A percentile compares a stretch with the other conserved stretches of the same genome.
These are phyloP conservation scores for Perkinsela sp. DNA, from an alignment of 208 protist species.

Conservation along the genomic window DNA sequence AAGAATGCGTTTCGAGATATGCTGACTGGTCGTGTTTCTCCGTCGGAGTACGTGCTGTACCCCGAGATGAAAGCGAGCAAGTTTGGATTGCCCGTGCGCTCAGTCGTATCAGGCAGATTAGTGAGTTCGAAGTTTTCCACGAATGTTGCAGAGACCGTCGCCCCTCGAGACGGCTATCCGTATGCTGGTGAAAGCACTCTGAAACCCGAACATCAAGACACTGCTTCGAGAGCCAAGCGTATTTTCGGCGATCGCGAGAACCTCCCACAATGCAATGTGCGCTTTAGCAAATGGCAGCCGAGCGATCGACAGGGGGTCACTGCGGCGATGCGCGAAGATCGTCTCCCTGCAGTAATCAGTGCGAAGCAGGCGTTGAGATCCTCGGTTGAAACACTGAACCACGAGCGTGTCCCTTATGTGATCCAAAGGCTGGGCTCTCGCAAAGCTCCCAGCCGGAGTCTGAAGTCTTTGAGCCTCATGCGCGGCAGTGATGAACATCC, in stretches of 20 bases:
- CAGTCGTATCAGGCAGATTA: constrained; percentile 16
- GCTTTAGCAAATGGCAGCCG: background rate
- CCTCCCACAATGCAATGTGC: background rate
- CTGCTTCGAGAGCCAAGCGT: no score
- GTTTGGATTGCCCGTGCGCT: constrained; percentile 12
- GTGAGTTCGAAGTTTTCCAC: background rate
- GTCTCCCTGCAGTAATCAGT: background rate
- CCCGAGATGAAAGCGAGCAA: constrained; percentile 28
- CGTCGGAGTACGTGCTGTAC: constrained; percentile 27
- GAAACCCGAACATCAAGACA: background rate
- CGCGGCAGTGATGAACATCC: no score
- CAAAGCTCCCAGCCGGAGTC: constrained; percentile 37
- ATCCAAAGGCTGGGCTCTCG: constrained; percentile 14
- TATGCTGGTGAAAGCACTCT: background rate
- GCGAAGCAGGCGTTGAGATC: background rate
- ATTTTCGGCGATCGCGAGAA: no score
- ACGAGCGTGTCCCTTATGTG: background rate
- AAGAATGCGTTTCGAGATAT: constrained; percentile 12
- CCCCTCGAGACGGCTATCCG: background rate
- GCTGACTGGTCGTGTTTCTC: constrained; percentile 15
- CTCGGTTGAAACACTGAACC: background rate
- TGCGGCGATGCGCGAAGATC: no score
- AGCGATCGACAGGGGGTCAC: no score
- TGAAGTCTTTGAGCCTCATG: constrained; percentile 13
- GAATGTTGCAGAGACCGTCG: background rate